These are phyloP conservation scores for Boletellus deceptivus DNA, from an alignment of 1,284 basidiomycete species.

Conservation along the genomic window DNA sequence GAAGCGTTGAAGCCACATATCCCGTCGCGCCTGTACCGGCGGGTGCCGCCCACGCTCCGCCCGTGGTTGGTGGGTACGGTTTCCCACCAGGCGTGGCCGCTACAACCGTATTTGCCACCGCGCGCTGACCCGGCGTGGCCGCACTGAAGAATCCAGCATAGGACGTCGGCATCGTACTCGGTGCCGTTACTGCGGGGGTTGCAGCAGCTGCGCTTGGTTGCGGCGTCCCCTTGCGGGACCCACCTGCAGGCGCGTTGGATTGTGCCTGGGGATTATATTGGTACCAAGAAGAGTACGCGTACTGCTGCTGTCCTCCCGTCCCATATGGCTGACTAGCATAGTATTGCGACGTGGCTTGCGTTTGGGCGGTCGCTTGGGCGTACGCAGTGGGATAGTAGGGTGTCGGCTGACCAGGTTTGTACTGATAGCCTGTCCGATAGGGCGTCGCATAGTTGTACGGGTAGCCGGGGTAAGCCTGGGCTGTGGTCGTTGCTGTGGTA, in stretches of 20 bases:
- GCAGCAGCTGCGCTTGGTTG: slow-evolving; percentile 38
- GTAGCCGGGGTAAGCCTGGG: slow-evolving; percentile 29
- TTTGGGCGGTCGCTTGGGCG: slow-evolving; percentile 22
- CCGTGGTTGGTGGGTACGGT: slow-evolving; percentile 26
- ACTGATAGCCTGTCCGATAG: slow-evolving; percentile 33
- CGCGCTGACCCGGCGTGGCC: slow-evolving; percentile 40
- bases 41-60: slow-evolving; percentile 26
- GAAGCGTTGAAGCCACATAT: slow-evolving; percentile 40
- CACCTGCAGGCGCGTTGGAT: slow-evolving; percentile 20
- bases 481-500: slow-evolving; percentile 21
- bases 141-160: slow-evolving; percentile 40
- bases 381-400: slow-evolving; percentile 33
- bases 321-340: slow-evolving; percentile 33
- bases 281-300: slow-evolving; percentile 36
- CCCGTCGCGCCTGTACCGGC: slow-evolving; percentile 15
- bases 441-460: slow-evolving; percentile 29
- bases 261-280: slow-evolving; percentile 33
- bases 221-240: slow-evolving; percentile 51
- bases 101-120: slow-evolving; percentile 48
- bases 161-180: slow-evolving; percentile 31
- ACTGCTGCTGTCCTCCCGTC: slow-evolving; percentile 31
- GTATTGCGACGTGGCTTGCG: slow-evolving; percentile 30
- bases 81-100: slow-evolving; percentile 28
- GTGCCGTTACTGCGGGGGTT: slow-evolving; percentile 25
- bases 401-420: slow-evolving; percentile 34